These are phyloP conservation scores for Apiospora sp. DNA, from an alignment of 2,329 filamentous ascomycete genomes.

Conservation along the genomic window DNA sequence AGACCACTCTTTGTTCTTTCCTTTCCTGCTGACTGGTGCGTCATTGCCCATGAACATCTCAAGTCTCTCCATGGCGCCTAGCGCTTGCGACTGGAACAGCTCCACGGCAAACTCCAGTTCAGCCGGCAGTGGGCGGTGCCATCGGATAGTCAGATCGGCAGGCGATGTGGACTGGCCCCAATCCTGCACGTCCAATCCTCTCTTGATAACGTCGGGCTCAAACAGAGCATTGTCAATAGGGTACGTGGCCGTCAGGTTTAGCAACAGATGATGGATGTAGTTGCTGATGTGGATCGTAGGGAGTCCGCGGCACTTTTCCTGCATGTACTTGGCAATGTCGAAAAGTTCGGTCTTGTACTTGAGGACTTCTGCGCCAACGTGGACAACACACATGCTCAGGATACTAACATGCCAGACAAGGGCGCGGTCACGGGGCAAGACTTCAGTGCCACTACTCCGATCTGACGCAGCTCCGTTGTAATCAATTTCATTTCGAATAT, in stretches of 20 bases:
- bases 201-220: slow-evolving; percentile 75
- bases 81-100: slow-evolving; percentile 85
- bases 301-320: slow-evolving; percentile 90
- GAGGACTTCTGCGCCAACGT: slow-evolving; percentile 89
- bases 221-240: slow-evolving; percentile 89
- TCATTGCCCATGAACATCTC: slow-evolving; percentile 81
- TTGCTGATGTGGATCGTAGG: slow-evolving; percentile 97
- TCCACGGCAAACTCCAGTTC: slow-evolving; percentile 91
- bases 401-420: slow-evolving; percentile 98
- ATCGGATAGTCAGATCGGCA: slow-evolving; percentile 81
- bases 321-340: slow-evolving; percentile 94
- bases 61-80: slow-evolving; percentile 77
- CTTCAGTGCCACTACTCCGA: slow-evolving; percentile 90
- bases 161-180: slow-evolving; percentile 86
- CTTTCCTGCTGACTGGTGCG: slow-evolving; percentile 85
- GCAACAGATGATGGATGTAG: slow-evolving; percentile 93
- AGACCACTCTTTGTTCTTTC: slow-evolving; percentile 98
- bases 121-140: slow-evolving; percentile 83
- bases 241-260: slow-evolving; percentile 95
- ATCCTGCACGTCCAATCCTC: slow-evolving; percentile 77
- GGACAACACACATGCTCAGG: slow-evolving; percentile 97
- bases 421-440: slow-evolving; percentile 89
- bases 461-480: slow-evolving; percentile 96
- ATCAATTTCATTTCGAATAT: slow-evolving; percentile 95
- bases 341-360: slow-evolving; percentile 90